phyloP scores from a whole-genome alignment of 768 basidiomycete genomes.

The Tephrocybe sp. region DNA sequence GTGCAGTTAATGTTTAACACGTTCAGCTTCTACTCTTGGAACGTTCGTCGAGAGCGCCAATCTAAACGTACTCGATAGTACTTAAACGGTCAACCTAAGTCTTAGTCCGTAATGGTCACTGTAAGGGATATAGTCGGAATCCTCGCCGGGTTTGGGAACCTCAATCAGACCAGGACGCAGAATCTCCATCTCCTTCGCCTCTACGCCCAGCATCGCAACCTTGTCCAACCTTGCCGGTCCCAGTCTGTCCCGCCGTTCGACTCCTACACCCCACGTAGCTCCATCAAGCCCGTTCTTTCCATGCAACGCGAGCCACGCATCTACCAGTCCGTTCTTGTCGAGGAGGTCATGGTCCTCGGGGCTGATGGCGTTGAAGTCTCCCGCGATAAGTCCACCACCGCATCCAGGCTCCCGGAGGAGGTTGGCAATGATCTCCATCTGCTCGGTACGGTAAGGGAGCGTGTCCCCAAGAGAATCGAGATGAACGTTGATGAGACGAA shows the following conservation, averaged over 20 bases:
- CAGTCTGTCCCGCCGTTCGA: constrained; percentile 24
- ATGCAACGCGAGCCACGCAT: constrained; percentile 39
- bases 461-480: constrained; percentile 29
- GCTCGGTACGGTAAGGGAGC: constrained; percentile 21
- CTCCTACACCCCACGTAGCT: constrained; percentile 31
- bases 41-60: no score
- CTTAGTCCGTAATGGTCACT: constrained; percentile 39
- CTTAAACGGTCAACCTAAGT: constrained; percentile 3
- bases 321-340: constrained; percentile 30
- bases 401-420: constrained; percentile 34
- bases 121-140: constrained; percentile 13
- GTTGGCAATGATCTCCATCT: constrained; percentile 30
- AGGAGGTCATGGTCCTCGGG: constrained; percentile 27
- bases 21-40: no score
- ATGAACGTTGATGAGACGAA: constrained; percentile 26
- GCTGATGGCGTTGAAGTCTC: constrained; percentile 44
- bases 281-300: constrained; percentile 25
- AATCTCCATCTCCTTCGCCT: constrained; percentile 31
- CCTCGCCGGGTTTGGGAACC: constrained; percentile 22
- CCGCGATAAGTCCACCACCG: constrained; percentile 37
- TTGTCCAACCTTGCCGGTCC: constrained; percentile 36
- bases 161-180: constrained; percentile 33
- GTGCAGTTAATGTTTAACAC: no score
- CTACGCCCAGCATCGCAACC: constrained; percentile 33
- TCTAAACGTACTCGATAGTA: no score